Conservation (phyloP, 768 basidiomycete genomes). For the Leccinum rimulosum region DNA sequence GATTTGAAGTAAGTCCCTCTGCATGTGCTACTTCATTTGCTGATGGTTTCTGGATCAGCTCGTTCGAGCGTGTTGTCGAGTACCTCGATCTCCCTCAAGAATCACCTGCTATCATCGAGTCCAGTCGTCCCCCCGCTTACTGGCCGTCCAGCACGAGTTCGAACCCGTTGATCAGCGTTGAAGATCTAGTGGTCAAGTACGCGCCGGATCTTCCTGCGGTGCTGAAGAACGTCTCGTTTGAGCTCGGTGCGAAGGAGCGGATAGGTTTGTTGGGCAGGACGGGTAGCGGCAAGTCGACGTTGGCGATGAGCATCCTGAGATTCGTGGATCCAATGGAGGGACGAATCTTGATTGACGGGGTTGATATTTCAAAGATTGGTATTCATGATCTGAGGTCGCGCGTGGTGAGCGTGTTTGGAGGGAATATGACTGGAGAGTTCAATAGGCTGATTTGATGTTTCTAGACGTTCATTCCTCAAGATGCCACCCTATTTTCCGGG, state of each 20-base stretch:
- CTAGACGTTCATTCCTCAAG: conserved; percentile 77
- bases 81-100: conserved; percentile 90
- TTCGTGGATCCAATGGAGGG: conserved; percentile 81
- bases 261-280: conserved; percentile 82
- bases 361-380: conserved; percentile 85
- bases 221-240: conserved; percentile 72
- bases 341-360: conserved; percentile 79
- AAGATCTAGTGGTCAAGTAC: conserved; percentile 79
- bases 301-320: conserved; percentile 83
- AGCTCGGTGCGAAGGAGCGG: conserved; percentile 66
- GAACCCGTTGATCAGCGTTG: conserved; percentile 59
- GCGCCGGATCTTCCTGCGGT: conserved; percentile 82
- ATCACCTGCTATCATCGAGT: conserved; percentile 72
- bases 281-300: conserved; percentile 77
- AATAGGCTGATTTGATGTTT: not conserved
- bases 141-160: conserved; percentile 80
- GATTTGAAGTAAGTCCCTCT: conserved; percentile 62
- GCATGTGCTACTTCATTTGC: not conserved
- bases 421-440: not conserved
- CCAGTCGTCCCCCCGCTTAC: conserved; percentile 79
- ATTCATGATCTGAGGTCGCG: conserved; percentile 79
- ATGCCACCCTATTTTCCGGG: conserved; percentile 78
- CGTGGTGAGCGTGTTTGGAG: conserved; percentile 46
- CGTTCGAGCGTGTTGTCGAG: conserved; percentile 89
- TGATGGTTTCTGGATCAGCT: conserved; percentile 40